Evolutionary conservation across 371 early-diverging fungal species (phyloP), one percentile per base, ranked within the genome.

Genomic region (Smittium culicis): DNA sequence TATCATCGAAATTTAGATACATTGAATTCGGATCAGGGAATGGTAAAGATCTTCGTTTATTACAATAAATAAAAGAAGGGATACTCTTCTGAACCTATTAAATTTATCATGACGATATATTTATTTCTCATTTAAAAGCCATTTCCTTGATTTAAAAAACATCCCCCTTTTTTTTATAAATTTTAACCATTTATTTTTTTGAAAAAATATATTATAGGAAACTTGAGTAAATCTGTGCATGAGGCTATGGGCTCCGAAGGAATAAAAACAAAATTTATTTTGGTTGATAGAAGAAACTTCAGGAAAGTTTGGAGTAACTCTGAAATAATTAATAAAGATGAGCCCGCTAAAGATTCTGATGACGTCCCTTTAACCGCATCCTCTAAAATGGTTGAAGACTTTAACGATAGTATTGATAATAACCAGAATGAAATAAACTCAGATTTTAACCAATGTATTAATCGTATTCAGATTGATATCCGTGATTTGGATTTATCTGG

Each of bases 21-120:
- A 76, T 86, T 34, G 93, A 93, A 73, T 91, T 92, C 78, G 93
- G 92, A 24, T 86, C 88, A 30, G 93, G 92, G 5, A 87, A 83
- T 75, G 88, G 84, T 76, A 74, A 68, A 35, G n/a, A n/a, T n/a
- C n/a, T n/a, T n/a, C n/a, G n/a, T n/a, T n/a, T n/a, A n/a, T n/a
- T n/a, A n/a, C n/a, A n/a, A n/a, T n/a, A n/a, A n/a, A n/a, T n/a
- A n/a, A n/a, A n/a, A n/a, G n/a, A n/a, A n/a, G n/a, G n/a, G n/a
- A n/a, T n/a, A n/a, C n/a, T n/a, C n/a, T n/a, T n/a, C n/a, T n/a
- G n/a, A n/a, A n/a, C n/a, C n/a, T n/a, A n/a, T n/a, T n/a, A n/a
- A n/a, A n/a, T n/a, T n/a, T n/a, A n/a, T n/a, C n/a, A n/a, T n/a
- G n/a, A n/a, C n/a, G n/a, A n/a, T n/a, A n/a, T n/a, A n/a, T n/a